Evolutionary conservation across 441 rosid species (phyloP).

Genomic region (Aquilaria agallochum): DNA sequence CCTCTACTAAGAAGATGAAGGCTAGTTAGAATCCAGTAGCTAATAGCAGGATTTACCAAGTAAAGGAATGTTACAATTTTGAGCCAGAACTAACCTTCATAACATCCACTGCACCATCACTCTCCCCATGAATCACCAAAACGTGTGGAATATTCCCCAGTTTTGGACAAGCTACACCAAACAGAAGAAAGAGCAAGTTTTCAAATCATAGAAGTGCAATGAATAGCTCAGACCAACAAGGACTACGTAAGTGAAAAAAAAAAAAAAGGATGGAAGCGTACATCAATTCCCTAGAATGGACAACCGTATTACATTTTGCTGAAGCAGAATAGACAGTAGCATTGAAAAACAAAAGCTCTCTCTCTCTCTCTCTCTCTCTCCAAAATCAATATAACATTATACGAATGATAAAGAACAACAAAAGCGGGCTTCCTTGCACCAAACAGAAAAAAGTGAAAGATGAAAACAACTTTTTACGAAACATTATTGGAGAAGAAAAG

Average conservation of each 20-base stretch:
- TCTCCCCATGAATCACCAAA: slow-evolving; percentile 88
- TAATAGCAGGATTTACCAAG: slow-evolving; percentile 5
- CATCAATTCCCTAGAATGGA: too few species aligned
- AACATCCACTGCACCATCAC: slow-evolving; percentile 63
- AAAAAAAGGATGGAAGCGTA: too few species aligned
- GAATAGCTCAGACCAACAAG: slow-evolving; percentile 7
- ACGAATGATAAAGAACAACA: too few species aligned
- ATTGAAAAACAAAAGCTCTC: too few species aligned
- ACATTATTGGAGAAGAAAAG: too few species aligned
- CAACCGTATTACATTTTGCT: too few species aligned
- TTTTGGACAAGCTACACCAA: slow-evolving; percentile 64
- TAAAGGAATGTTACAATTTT: neutral
- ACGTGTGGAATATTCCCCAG: slow-evolving; percentile 71
- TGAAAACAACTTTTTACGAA: too few species aligned
- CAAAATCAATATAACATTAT: too few species aligned
- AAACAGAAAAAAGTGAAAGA: too few species aligned
- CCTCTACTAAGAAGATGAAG: slow-evolving; percentile 38
- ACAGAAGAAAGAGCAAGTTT: slow-evolving; percentile 13
- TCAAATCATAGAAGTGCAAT: slow-evolving; percentile 6
- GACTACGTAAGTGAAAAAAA: neutral
- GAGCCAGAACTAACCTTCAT: slow-evolving; percentile 62
- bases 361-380: too few species aligned
- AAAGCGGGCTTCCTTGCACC: too few species aligned
- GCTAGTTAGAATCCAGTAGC: slow-evolving; percentile 6
- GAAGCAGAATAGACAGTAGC: too few species aligned